Evolutionary conservation across 805 yeast species (phyloP), one percentile per base, ranked within the genome.

Genomic region (Ogataea henricii): DNA sequence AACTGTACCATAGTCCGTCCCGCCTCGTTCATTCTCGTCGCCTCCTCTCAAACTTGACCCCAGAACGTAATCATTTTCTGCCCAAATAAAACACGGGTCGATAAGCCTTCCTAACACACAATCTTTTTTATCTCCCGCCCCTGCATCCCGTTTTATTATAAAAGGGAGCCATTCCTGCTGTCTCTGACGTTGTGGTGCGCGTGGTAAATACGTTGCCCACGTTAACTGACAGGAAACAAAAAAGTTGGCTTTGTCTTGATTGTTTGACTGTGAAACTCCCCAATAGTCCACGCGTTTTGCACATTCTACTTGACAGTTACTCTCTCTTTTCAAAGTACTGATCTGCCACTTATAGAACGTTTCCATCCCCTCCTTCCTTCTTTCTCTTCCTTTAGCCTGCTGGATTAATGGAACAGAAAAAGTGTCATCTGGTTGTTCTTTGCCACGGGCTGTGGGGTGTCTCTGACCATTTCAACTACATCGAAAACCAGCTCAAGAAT

Each of bases 371-470:
- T 23, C 35, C 12, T n/a, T 17, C 23, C n/a, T 36, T 36, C 14
- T 36, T 21, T 10, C n/a, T 5, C 29, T 3, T n/a, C 12, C 42
- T 14, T 39, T 14, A 8, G n/a, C 34, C 34, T 30, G 34, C 4
- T 14, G 16, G 18, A 25, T 35, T 41, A 45, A 47, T 50, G 54
- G 55, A 40, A 30, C 41, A 51, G 25, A 56, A 51, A 52, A 55
- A 55, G 25, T 70, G 70, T 57, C 90, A 85, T 62, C 70, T 85
- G 27, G 77, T 85, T 8, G 77, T 84, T 12, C 69, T 85, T 35
- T 85, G 84, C 33, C 62, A 47, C 52, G 79, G 87, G 0, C 71
- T 88, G 38, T 89, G 96, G 96, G 96, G 96, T 1, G 80, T 80
- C 45, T 71, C 81, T 2, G 66, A 77, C 30, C 95, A 89, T 58